A percentile compares a stretch with the other conserved stretches of the same genome.
Conservation (phyloP, 2,329 filamentous ascomycete genomes). For the Cordyceps pruinosa region DNA sequence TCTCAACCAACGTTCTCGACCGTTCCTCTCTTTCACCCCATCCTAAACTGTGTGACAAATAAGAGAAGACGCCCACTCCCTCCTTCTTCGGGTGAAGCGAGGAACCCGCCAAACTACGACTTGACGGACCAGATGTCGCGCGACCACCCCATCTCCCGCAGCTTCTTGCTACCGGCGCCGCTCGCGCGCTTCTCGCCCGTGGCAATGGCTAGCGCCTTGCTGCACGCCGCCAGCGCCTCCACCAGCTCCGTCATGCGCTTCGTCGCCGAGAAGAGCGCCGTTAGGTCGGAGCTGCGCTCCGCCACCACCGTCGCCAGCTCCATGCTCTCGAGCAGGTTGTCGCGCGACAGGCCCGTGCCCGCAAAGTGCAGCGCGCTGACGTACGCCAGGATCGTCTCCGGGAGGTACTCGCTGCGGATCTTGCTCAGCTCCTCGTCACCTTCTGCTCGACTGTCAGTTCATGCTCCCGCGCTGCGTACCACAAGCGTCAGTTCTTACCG, state of each 20-base stretch:
- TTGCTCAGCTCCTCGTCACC: constrained; percentile 55
- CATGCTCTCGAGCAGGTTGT: constrained; percentile 77
- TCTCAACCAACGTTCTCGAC: background rate
- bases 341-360: constrained; percentile 65
- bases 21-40: background rate
- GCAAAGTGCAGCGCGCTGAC: constrained; percentile 74
- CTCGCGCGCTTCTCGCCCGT: constrained; percentile 47
- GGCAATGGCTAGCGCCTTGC: constrained; percentile 59
- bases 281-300: constrained; percentile 60
- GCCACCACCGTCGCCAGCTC: constrained; percentile 73
- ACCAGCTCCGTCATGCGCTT: constrained; percentile 69
- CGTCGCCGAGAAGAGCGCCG: constrained; percentile 55
- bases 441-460: constrained; percentile 27
- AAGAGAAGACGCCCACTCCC: background rate
- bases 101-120: constrained; percentile 23
- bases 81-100: background rate
- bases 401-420: constrained; percentile 73
- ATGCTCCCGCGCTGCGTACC: background rate
- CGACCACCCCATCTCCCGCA: constrained; percentile 56
- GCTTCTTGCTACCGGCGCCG: constrained; percentile 48
- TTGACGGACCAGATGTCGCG: constrained; percentile 56
- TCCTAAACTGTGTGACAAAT: background rate
- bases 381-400: constrained; percentile 79
- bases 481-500: constrained; percentile 35
- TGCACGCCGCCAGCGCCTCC: constrained; percentile 67